Percentiles rank a stretch among this genome's conserved stretches.
Evolutionary conservation across 331 rosid species (phyloP).

Genomic region (Stylosanthes scabra): DNA sequence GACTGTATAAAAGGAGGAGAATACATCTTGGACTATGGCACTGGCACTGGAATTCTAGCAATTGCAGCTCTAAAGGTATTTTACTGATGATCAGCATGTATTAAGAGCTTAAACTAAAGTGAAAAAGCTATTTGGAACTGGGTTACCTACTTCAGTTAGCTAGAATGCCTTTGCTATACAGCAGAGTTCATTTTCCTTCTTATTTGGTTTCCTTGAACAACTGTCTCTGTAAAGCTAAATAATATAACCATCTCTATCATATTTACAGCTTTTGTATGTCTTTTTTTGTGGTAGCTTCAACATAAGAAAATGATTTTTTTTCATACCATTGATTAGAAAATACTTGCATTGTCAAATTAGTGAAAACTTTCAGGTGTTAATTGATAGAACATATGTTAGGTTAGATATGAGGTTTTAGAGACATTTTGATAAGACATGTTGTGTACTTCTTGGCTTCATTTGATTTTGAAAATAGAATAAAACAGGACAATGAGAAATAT

Average conservation of each 20-base stretch:
- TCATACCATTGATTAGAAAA: no score
- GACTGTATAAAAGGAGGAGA: constrained; percentile 78
- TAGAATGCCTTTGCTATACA: not conserved
- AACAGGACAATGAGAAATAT: no score
- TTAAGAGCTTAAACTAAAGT: constrained; percentile 3
- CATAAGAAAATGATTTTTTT: no score
- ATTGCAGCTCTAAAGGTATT: constrained; percentile 87
- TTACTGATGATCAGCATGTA: constrained; percentile 10
- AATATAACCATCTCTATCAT: not conserved
- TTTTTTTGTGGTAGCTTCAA: no score
- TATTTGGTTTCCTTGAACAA: not conserved
- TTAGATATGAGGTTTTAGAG: no score
- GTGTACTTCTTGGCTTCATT: no score
- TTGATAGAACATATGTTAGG: no score
- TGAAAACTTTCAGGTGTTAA: no score
- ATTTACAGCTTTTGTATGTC: constrained; percentile 4
- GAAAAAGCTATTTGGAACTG: constrained; percentile 18
- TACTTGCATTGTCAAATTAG: no score
- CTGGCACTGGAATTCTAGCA: constrained; percentile 95
- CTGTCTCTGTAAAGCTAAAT: constrained; percentile 10
- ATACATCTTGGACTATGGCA: constrained; percentile 84
- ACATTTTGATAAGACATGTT: no score
- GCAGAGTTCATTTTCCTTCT: not conserved
- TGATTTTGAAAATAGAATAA: no score
- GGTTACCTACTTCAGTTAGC: constrained; percentile 21